phyloP scores from a whole-genome alignment of 352 stramenopile species.

The Globisporangium alternatum region DNA sequence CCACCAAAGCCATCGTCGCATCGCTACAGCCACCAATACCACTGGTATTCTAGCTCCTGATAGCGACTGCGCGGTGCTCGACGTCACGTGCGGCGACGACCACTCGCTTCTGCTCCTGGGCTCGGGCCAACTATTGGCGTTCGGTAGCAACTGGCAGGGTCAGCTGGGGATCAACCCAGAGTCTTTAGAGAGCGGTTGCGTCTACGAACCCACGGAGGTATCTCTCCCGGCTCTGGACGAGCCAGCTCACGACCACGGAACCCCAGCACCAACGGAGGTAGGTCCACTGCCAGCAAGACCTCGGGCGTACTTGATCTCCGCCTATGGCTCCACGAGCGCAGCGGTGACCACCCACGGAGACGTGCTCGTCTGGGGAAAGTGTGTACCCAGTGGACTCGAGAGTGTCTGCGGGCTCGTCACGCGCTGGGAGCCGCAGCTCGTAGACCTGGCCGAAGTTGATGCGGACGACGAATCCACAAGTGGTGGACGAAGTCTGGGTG shows the following conservation, averaged over 20 bases:
- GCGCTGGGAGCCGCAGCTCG: constrained; percentile 23
- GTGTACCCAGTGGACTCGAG: constrained; percentile 25
- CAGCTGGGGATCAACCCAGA: constrained; percentile 59
- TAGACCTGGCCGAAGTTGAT: constrained; percentile 14
- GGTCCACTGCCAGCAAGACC: neutral
- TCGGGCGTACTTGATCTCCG: constrained; percentile 31
- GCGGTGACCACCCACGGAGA: constrained; percentile 23
- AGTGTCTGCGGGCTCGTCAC: constrained; percentile 33
- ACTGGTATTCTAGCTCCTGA: neutral
- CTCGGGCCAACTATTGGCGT: constrained; percentile 46
- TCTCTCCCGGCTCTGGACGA: neutral
- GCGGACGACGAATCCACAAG: neutral
- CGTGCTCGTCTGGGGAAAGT: constrained; percentile 41
- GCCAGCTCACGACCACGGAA: neutral
- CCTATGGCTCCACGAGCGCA: constrained; percentile 24
- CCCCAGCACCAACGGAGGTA: neutral
- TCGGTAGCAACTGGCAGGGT: constrained; percentile 67
- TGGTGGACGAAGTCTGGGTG: neutral
- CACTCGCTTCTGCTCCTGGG: constrained; percentile 62
- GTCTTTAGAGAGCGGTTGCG: constrained; percentile 3
- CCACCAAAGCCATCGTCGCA: neutral
- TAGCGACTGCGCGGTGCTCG: constrained; percentile 17
- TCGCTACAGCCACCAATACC: neutral
- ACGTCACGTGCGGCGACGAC: constrained; percentile 58
- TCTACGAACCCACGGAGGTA: constrained; percentile 5